phyloP scores from a whole-genome alignment of 345 rosid species.

The Clarkia xantiana region DNA sequence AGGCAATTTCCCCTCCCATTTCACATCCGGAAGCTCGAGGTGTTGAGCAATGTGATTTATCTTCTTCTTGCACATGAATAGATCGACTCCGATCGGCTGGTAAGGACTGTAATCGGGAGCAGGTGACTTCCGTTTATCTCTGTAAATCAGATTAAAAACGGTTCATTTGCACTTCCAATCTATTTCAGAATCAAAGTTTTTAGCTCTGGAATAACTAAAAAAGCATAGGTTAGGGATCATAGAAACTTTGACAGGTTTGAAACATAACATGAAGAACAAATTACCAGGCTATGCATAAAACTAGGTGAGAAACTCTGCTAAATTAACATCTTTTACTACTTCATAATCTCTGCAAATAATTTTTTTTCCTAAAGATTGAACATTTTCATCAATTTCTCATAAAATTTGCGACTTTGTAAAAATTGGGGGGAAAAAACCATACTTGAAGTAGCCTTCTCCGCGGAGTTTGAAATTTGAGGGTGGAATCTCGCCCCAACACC shows the following conservation, averaged over 20 bases:
- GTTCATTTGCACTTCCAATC: background rate
- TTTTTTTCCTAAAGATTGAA: too few species aligned
- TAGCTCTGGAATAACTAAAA: background rate
- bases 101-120: slow-evolving; percentile 53
- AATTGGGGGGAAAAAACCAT: slow-evolving; percentile 11
- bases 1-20: slow-evolving; percentile 49
- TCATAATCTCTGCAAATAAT: too few species aligned
- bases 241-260: background rate
- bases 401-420: background rate
- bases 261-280: too few species aligned
- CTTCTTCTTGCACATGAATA: slow-evolving; percentile 64
- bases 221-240: slow-evolving; percentile 1
- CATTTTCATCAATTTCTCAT: too few species aligned
- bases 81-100: slow-evolving; percentile 64
- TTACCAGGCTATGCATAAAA: too few species aligned
- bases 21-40: slow-evolving; percentile 69
- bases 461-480: slow-evolving; percentile 65
- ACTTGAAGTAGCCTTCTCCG: slow-evolving; percentile 55
- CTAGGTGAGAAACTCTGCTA: too few species aligned
- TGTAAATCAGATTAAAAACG: slow-evolving; percentile 15
- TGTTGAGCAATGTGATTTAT: slow-evolving; percentile 83
- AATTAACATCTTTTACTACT: background rate
- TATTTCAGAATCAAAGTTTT: background rate
- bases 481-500: slow-evolving; percentile 55
- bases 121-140: slow-evolving; percentile 66